Evolutionary conservation across 2,329 filamentous ascomycete species (phyloP).

Genomic region (Microsporum canis): DNA sequence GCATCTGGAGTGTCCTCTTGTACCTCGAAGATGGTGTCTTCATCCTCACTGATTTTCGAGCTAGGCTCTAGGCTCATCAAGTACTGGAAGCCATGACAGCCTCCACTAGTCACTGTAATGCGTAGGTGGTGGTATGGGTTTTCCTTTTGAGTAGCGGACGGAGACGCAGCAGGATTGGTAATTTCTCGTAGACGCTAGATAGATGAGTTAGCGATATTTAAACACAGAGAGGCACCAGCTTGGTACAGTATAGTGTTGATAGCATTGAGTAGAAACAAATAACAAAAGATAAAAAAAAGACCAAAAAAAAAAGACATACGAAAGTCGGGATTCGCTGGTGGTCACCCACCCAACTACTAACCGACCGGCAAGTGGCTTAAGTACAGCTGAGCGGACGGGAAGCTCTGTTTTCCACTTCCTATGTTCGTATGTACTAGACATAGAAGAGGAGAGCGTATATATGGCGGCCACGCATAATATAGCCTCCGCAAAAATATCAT

Average conservation of each 20-base stretch:
- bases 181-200: conserved; percentile 61
- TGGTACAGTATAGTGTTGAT: background rate
- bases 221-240: background rate
- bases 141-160: conserved; percentile 27
- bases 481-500: background rate
- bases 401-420: conserved; percentile 38
- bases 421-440: conserved; percentile 32
- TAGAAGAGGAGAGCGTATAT: conserved; percentile 11
- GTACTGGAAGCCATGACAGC: conserved; percentile 97
- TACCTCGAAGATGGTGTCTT: conserved; percentile 80
- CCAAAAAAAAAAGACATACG: conserved; percentile 33
- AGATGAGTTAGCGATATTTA: background rate
- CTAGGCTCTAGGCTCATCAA: conserved; percentile 67
- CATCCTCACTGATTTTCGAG: conserved; percentile 51
- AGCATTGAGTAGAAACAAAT: conserved; percentile 26
- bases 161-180: conserved; percentile 42
- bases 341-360: conserved; percentile 29
- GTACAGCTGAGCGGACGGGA: conserved; percentile 31
- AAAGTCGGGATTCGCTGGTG: conserved; percentile 37
- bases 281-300: background rate
- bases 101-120: conserved; percentile 82
- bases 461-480: background rate
- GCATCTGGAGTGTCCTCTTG: conserved; percentile 28
- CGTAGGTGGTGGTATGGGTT: conserved; percentile 80
- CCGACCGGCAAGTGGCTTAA: background rate